Evolutionary conservation across 768 basidiomycete genomes (phyloP), one percentile per base, ranked within the genome.

Genomic region (Hypsizygus marmoreus): DNA sequence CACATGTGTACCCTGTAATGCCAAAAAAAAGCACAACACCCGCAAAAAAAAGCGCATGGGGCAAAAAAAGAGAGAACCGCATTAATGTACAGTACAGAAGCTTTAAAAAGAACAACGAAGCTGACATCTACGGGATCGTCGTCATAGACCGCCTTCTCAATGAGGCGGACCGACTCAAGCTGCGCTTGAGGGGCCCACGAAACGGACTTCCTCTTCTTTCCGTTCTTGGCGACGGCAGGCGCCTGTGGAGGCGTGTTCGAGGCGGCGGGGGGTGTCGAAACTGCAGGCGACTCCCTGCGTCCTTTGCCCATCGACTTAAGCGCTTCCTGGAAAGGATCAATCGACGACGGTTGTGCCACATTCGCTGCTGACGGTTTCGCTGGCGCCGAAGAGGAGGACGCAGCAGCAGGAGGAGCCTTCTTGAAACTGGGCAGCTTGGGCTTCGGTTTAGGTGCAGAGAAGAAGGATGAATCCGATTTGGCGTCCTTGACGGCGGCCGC

Each of bases 101-200:
- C 23, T 39, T 50, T 66, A 65, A 67, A 64, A 67, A 61, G 67
- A 60, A 71, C 64, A 70, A 71, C 57, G 58, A 59, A 58, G 80
- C 88, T 84, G 80, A 91, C 91, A 78, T 88, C 86, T 73, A 80
- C 74, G 59, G 82, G 81, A 75, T 92, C 91, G 67, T 91, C 91
- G 57, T 91, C 91, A 71, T 93, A 93, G 58, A 91, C 74, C 54
- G 91, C 90, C 60, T 79, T 81, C 71, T 91, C 88, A 70, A 93
- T 93, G 64, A 83, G 66, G 67, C 81, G 82, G 65, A 93, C 75
- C 59, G 79, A 72, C 72, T 84, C 87, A 55, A 93, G 82, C 64
- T 80, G 71, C 60, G 73, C 77, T 51, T 89, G 88, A 30, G 86
- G 73, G 28, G 86, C 81, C 86, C 90, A 92, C 23, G 81, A 81